Evolutionary conservation across 2,329 filamentous ascomycete species (phyloP), one percentile per base, ranked within the genome.

Genomic region (Alternaria sp.): DNA sequence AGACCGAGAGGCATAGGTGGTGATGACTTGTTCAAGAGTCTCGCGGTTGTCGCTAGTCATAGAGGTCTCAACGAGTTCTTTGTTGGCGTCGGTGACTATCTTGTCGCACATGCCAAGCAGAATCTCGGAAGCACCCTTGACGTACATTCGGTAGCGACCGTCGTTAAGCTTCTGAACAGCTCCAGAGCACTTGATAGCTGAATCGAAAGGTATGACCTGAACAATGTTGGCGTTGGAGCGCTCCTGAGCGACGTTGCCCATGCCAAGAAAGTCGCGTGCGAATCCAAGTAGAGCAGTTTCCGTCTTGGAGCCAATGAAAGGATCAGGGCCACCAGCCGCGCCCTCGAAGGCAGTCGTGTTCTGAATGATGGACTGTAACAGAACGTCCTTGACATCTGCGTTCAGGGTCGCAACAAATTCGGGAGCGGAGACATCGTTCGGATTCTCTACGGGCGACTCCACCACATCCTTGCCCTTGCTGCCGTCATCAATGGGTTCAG

Each of bases 271-370:
- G 52, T 91, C 87, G 52, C 86, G 85, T 19, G 90, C 89, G 74
- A 93, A 92, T 23, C 84, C 83, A n/a, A 93, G 84, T 12, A 93
- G 83, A 21, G 91, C 91, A 5, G 90, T 92, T 75, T 93, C 91
- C 0, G 91, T 93, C 80, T 93, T 93, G 6, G 91, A 93, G 28
- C 91, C 91, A 65, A 93, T 85, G 68, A 92, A 93, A 0, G 85
- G 80, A 50, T 85, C 64, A 57, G 83, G 23, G 67, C 80, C 61
- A 50, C 82, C 68, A 74, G 83, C 64, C 58, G 78, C 58, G 68
- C 80, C 57, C 77, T 84, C 61, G 77, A 86, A 77, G 77, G 79
- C 79, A 6, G 78, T 80, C 7, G 78, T 79, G 65, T 81, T 81
- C 54, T 77, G 74, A 9, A 78, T 70, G 47, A 80, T 79, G 4